Evolutionary conservation across 495 filamentous ascomycete species (phyloP).

Genomic region (Bathelium albidoporum): DNA sequence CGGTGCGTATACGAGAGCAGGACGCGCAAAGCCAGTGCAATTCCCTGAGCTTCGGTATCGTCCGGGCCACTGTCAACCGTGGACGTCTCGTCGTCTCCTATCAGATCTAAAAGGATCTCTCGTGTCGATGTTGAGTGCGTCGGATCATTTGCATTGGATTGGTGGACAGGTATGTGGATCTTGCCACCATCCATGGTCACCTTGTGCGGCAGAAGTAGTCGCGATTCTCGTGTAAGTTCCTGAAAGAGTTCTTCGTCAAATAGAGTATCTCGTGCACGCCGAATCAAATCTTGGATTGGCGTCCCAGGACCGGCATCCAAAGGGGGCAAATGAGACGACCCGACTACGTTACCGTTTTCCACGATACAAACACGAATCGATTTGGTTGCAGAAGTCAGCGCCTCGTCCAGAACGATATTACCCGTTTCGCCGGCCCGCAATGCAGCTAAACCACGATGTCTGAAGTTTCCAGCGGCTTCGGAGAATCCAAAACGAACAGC

Average conservation of each 20-base stretch:
- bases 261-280: slow-evolving; percentile 74
- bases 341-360: slow-evolving; percentile 37
- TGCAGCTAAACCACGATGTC: slow-evolving; percentile 64
- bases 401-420: slow-evolving; percentile 60
- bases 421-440: slow-evolving; percentile 67
- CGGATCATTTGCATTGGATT: background rate
- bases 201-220: slow-evolving; percentile 51
- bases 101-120: slow-evolving; percentile 13
- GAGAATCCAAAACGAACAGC: slow-evolving; percentile 83
- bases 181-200: slow-evolving; percentile 50
- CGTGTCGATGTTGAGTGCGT: background rate
- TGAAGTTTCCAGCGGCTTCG: slow-evolving; percentile 66
- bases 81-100: slow-evolving; percentile 10
- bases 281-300: slow-evolving; percentile 54
- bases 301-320: slow-evolving; percentile 24
- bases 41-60: slow-evolving; percentile 13
- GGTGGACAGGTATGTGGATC: slow-evolving; percentile 31
- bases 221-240: slow-evolving; percentile 74
- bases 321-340: slow-evolving; percentile 40
- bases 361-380: slow-evolving; percentile 53
- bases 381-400: slow-evolving; percentile 47
- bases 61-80: background rate
- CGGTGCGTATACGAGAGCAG: slow-evolving; percentile 20
- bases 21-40: slow-evolving; percentile 16
- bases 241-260: slow-evolving; percentile 93